These are phyloP conservation scores for Chrysoporthe cubensis DNA, from an alignment of 2,329 filamentous ascomycete species.

Conservation along the genomic window DNA sequence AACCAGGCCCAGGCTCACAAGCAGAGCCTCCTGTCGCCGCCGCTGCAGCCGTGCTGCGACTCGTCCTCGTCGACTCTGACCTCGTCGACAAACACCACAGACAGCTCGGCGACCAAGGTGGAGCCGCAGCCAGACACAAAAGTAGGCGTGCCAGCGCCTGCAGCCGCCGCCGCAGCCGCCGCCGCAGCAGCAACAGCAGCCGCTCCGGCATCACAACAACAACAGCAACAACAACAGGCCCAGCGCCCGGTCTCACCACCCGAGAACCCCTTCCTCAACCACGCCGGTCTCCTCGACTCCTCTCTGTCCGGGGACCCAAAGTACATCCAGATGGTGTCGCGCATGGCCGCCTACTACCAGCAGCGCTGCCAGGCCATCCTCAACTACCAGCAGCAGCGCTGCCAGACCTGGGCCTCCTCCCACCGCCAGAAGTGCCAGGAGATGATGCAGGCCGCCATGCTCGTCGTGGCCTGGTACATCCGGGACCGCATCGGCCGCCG, in stretches of 20 bases:
- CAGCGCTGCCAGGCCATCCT: conserved; percentile 52
- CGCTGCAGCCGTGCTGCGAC: conserved; percentile 17
- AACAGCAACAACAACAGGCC: not conserved
- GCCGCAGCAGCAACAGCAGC: not conserved
- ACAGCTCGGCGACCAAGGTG: conserved; percentile 25
- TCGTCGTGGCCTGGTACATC: conserved; percentile 55
- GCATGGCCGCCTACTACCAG: conserved; percentile 53
- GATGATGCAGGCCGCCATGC: conserved; percentile 53
- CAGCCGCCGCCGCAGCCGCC: conserved; percentile 18
- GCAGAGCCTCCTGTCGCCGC: conserved; percentile 11
- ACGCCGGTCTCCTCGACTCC: conserved; percentile 17
- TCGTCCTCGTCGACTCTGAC: conserved; percentile 22
- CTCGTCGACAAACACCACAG: conserved; percentile 15
- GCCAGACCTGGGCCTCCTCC: conserved; percentile 51
- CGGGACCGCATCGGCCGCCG: conserved; percentile 51
- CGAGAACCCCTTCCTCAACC: conserved; percentile 17
- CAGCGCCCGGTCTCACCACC: conserved; percentile 9
- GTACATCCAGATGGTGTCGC: conserved; percentile 50
- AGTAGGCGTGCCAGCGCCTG: conserved; percentile 16
- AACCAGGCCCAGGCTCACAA: conserved; percentile 26
- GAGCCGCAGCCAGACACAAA: conserved; percentile 16
- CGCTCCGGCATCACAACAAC: not conserved
- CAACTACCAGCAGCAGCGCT: conserved; percentile 52
- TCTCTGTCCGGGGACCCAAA: conserved; percentile 41
- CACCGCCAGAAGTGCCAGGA: conserved; percentile 53